phyloP scores from a whole-genome alignment of 257 asterid species.

The Thymus mandschuricus region DNA sequence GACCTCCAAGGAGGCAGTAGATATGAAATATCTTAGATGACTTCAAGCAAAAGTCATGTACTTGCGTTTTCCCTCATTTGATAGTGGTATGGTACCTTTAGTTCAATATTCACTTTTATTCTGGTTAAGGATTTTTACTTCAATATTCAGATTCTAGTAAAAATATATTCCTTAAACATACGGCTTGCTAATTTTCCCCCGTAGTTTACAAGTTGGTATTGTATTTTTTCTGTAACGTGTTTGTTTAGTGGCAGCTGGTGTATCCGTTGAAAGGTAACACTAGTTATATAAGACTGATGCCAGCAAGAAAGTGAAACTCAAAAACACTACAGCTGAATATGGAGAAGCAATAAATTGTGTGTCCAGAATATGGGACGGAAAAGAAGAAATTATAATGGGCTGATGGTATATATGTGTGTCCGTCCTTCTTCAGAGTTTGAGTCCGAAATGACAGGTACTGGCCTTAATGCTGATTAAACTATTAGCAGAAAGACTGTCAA shows the following conservation, averaged over 20 bases:
- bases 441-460: slow-evolving; percentile 70
- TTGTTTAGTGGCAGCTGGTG: background rate
- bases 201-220: background rate
- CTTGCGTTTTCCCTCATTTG: background rate
- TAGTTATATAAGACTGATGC: slow-evolving; percentile 10
- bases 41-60: background rate
- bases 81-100: background rate
- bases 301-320: slow-evolving; percentile 8
- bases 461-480: slow-evolving; percentile 65
- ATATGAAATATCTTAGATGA: background rate
- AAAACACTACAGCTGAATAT: background rate
- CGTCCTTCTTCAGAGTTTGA: slow-evolving; percentile 53
- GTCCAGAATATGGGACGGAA: slow-evolving; percentile 16
- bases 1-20: slow-evolving; percentile 13
- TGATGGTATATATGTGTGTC: too few relatives aligned
- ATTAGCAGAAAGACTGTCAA: slow-evolving; percentile 75
- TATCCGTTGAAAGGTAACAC: slow-evolving; percentile 11
- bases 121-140: background rate
- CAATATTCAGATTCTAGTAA: background rate
- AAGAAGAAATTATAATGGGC: slow-evolving; percentile 8
- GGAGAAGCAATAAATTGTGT: background rate
- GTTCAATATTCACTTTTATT: background rate
- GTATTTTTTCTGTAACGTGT: background rate
- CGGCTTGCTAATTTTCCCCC: background rate
- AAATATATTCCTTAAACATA: background rate